A percentile compares a stretch with the other conserved stretches of the same genome.
These are phyloP conservation scores for Chalaropsis thielavioides DNA, from an alignment of 2,329 filamentous ascomycete species.

Conservation along the genomic window DNA sequence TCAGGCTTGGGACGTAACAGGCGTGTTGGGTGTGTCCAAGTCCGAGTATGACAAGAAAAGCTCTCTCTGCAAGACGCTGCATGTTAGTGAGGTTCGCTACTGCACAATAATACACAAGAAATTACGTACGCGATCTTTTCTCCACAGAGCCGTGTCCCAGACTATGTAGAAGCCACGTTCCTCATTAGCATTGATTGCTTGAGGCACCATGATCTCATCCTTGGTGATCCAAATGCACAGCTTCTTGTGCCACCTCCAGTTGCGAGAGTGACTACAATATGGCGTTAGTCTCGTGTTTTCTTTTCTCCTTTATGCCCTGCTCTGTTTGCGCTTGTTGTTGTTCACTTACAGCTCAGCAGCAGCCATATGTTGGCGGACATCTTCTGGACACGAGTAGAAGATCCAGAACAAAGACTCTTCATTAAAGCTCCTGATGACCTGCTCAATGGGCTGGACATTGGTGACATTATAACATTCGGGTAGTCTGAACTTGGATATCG, in stretches of 20 bases:
- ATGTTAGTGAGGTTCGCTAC: no score
- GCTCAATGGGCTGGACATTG: slow-evolving; percentile 50
- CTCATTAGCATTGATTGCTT: slow-evolving; percentile 41
- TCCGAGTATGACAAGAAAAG: slow-evolving; percentile 48
- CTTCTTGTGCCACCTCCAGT: slow-evolving; percentile 57
- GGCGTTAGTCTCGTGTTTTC: background rate
- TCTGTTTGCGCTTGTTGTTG: slow-evolving; percentile 10
- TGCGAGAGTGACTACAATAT: slow-evolving; percentile 41
- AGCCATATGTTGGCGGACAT: slow-evolving; percentile 48
- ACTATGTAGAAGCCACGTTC: slow-evolving; percentile 54
- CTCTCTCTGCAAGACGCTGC: slow-evolving; percentile 36
- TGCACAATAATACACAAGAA: background rate
- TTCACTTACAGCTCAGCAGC: slow-evolving; percentile 44
- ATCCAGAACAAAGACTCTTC: slow-evolving; percentile 57
- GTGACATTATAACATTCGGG: slow-evolving; percentile 54
- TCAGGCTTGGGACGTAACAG: background rate
- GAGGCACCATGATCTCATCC: slow-evolving; percentile 50
- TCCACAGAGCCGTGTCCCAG: slow-evolving; percentile 49
- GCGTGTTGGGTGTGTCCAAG: slow-evolving; percentile 34
- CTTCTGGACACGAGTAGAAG: slow-evolving; percentile 51
- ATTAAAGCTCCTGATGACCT: slow-evolving; percentile 51
- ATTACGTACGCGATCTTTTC: slow-evolving; percentile 44
- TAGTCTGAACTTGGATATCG: slow-evolving; percentile 41
- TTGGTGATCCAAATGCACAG: slow-evolving; percentile 53
- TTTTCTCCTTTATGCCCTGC: background rate